Base-by-base conservation (phyloP, 2,329 filamentous ascomycete genomes). In the Teratosphaeriaceae sp. region DNA sequence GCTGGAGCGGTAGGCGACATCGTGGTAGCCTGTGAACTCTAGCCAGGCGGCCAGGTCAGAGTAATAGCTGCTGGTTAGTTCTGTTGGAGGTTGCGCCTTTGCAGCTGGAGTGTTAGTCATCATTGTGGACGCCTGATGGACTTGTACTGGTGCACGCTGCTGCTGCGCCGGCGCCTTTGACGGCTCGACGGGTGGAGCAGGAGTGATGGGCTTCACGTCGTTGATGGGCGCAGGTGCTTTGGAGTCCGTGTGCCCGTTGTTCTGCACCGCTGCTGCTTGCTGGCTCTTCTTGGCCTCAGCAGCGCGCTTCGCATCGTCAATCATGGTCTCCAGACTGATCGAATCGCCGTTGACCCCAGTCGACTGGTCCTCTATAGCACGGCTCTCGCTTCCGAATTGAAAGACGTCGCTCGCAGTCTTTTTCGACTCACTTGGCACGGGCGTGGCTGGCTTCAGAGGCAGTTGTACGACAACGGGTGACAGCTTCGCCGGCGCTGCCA, bases 11-110 rank as follows among this genome's bases (percentile, higher is more conserved):
- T 58, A 62, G 4, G 50, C 50, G 26, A 54, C 48, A 42, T 67
- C 59, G 48, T 66, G 60, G 44, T 60, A 67, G 21, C 64, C 63
- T 27, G 65, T 67, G 42, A 66, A 47, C 37, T 65, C 59, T 29
- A 68, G 59, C 65, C 65, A 68, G 26, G 63, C 55, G 38, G 58
- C 52, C n/a, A 68, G 55, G 51, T 67, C 65, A 48, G 59, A 54
- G 44, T 62, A 61, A 46, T 61, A 61, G 1, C 52, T 40, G 29
- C 56, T 48, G 47, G 48, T 48, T 21, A 54, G 43, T 43, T 44
- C 21, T 33, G 22, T 8, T 13, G 40, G 29, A n/a, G 3, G 24
- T 9, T 34, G 31, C 15, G 19, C 16, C 19, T 39, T 35, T 30
- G 35, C 40, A 24, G 30, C 12, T 26, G 21, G 16, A 30, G n/a